Conservation (phyloP, 1,284 basidiomycete genomes). For the Rhodotorula sp. region DNA sequence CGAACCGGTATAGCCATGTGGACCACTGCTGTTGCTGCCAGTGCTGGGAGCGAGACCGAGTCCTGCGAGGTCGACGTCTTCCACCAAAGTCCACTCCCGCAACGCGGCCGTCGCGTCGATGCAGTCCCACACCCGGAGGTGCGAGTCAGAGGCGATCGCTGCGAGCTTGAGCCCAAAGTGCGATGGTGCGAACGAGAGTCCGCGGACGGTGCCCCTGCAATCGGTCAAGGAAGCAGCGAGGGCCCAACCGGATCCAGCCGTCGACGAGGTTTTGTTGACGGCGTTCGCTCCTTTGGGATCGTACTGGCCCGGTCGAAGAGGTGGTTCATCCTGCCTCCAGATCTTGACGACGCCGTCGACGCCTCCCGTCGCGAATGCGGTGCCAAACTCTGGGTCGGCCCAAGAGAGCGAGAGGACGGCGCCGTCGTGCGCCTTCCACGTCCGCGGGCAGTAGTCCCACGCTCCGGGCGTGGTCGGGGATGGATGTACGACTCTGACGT, state of each 20-base stretch:
- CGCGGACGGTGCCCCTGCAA: slow-evolving; percentile 75
- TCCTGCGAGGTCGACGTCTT: slow-evolving; percentile 71
- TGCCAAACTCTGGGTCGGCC: slow-evolving; percentile 85
- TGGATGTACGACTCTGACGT: slow-evolving; percentile 51
- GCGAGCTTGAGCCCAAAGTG: slow-evolving; percentile 83
- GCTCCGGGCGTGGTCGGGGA: background rate
- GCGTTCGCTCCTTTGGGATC: background rate
- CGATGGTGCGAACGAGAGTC: slow-evolving; percentile 79
- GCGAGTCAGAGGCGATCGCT: slow-evolving; percentile 78
- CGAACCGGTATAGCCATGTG: background rate
- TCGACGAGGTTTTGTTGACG: background rate
- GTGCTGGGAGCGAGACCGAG: slow-evolving; percentile 42
- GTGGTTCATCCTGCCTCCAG: slow-evolving; percentile 55
- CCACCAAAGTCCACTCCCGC: slow-evolving; percentile 70
- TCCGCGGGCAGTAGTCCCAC: slow-evolving; percentile 22
- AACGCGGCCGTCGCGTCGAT: slow-evolving; percentile 60
- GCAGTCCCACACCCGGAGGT: slow-evolving; percentile 83
- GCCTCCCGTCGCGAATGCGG: slow-evolving; percentile 75
- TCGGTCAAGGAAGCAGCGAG: slow-evolving; percentile 74
- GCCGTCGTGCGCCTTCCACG: slow-evolving; percentile 77
- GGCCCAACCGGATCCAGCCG: slow-evolving; percentile 53
- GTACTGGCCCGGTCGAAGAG: background rate
- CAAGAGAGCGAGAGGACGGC: slow-evolving; percentile 76
- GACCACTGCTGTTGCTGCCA: background rate
- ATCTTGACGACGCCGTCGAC: slow-evolving; percentile 86